Evolutionary conservation across 805 yeast species (phyloP).

Genomic region (Saturnispora dispora): DNA sequence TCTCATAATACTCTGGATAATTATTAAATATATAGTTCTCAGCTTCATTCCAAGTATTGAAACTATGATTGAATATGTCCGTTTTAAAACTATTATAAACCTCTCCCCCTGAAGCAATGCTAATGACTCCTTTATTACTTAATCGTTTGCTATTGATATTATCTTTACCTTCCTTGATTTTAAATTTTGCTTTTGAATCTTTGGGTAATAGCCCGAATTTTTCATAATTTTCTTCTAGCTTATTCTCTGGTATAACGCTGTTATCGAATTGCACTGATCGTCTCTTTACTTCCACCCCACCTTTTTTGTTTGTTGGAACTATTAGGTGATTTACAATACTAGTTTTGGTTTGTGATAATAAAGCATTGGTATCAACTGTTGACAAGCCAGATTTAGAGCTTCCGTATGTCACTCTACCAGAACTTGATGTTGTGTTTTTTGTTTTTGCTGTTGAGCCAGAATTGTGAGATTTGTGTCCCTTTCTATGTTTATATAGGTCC

Average conservation of each 20-base stretch:
- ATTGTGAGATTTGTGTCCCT: constrained; percentile 1
- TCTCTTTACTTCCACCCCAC: constrained; percentile 3
- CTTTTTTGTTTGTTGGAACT: constrained; percentile 5
- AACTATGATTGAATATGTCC: constrained; percentile 13
- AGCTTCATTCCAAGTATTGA: constrained; percentile 14
- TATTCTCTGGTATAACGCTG: constrained; percentile 1
- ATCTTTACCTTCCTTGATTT: not conserved
- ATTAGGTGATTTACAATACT: not conserved
- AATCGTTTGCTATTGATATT: constrained; percentile 7
- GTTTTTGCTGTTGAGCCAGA: constrained; percentile 1
- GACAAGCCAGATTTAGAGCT: constrained; percentile 5
- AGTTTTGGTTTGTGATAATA: not conserved
- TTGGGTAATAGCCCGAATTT: constrained; percentile 5
- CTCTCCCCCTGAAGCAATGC: constrained; percentile 23
- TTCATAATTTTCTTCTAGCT: constrained; percentile 2
- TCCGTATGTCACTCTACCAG: not conserved
- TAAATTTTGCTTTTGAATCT: not conserved
- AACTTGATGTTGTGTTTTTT: constrained; percentile 1
- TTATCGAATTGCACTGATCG: not conserved
- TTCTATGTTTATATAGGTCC: constrained; percentile 11
- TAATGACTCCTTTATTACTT: constrained; percentile 21
- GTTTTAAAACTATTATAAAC: constrained; percentile 15
- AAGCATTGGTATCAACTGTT: constrained; percentile 8
- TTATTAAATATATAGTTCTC: constrained; percentile 10
- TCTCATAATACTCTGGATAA: constrained; percentile 18